Conservation (phyloP, 176 grass and related monocot genomes). For the Echinochloa phyllopogon region DNA sequence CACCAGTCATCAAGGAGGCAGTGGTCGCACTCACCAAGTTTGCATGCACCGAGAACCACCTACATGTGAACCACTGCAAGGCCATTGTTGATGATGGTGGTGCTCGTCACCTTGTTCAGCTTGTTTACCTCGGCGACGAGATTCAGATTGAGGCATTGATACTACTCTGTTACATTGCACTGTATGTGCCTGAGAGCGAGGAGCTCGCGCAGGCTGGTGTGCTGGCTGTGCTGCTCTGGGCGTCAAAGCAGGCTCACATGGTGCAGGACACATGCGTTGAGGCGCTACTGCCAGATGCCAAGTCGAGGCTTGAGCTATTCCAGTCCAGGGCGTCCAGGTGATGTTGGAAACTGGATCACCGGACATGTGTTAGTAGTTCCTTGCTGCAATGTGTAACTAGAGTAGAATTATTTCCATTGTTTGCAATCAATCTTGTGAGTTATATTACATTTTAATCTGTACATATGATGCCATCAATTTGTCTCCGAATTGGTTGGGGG, state of each 20-base stretch:
- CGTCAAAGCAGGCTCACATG: conserved; percentile 83
- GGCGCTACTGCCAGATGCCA: conserved; percentile 63
- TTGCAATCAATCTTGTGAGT: conserved; percentile 37
- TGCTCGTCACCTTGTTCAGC: conserved; percentile 77
- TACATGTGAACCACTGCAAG: conserved; percentile 77
- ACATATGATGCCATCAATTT: conserved; percentile 44
- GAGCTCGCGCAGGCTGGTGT: conserved; percentile 81
- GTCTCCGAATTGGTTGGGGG: conserved; percentile 29
- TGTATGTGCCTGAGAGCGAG: conserved; percentile 78
- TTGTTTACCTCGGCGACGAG: conserved; percentile 79
- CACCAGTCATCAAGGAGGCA: conserved; percentile 66
- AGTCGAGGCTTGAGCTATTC: conserved; percentile 69
- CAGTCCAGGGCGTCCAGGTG: conserved; percentile 66
- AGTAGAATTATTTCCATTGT: conserved; percentile 44
- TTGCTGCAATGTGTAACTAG: conserved; percentile 35
- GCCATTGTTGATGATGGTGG: conserved; percentile 69
- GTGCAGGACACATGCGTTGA: conserved; percentile 71
- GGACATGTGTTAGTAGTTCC: conserved; percentile 41
- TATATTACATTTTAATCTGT: conserved; percentile 38
- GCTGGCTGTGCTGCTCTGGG: conserved; percentile 74
- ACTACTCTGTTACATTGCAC: conserved; percentile 79
- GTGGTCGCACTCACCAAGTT: conserved; percentile 87
- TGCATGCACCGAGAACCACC: conserved; percentile 66
- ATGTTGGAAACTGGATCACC: conserved; percentile 16
- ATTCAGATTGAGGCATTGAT: conserved; percentile 81